These are phyloP conservation scores for Fusarium subtropicale DNA, from an alignment of 2,329 filamentous ascomycete genomes.

Conservation along the genomic window DNA sequence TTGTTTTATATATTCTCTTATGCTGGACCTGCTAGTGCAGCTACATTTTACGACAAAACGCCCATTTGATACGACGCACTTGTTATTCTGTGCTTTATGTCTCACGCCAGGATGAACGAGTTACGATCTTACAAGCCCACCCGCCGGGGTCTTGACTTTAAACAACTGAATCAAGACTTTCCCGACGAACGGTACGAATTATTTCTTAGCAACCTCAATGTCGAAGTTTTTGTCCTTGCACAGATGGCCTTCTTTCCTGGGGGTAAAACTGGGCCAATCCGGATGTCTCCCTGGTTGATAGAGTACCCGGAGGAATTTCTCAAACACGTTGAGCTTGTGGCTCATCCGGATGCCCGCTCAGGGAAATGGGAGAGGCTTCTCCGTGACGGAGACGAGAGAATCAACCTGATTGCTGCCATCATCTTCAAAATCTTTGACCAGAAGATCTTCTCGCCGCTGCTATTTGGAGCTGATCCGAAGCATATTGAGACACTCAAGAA, in stretches of 20 bases:
- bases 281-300: slow-evolving; percentile 43
- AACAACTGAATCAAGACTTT: slow-evolving; percentile 18
- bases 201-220: slow-evolving; percentile 37
- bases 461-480: slow-evolving; percentile 50
- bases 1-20: background rate
- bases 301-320: slow-evolving; percentile 43
- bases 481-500: slow-evolving; percentile 40
- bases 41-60: background rate
- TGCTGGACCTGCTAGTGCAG: background rate
- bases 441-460: slow-evolving; percentile 45
- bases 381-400: slow-evolving; percentile 36
- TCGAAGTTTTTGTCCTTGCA: slow-evolving; percentile 42
- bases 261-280: background rate
- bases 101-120: slow-evolving; percentile 26
- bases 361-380: slow-evolving; percentile 49
- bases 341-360: slow-evolving; percentile 43
- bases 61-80: background rate
- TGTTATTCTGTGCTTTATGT: slow-evolving; percentile 9
- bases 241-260: slow-evolving; percentile 37
- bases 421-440: slow-evolving; percentile 47
- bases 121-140: slow-evolving; percentile 27
- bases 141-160: slow-evolving; percentile 37
- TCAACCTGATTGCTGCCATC: slow-evolving; percentile 46
- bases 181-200: slow-evolving; percentile 42
- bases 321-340: slow-evolving; percentile 44